Percentiles rank a stretch among this genome's conserved stretches.
Evolutionary conservation across 2,329 filamentous ascomycete genomes (phyloP).

Genomic region (Alternaria ethzedia): DNA sequence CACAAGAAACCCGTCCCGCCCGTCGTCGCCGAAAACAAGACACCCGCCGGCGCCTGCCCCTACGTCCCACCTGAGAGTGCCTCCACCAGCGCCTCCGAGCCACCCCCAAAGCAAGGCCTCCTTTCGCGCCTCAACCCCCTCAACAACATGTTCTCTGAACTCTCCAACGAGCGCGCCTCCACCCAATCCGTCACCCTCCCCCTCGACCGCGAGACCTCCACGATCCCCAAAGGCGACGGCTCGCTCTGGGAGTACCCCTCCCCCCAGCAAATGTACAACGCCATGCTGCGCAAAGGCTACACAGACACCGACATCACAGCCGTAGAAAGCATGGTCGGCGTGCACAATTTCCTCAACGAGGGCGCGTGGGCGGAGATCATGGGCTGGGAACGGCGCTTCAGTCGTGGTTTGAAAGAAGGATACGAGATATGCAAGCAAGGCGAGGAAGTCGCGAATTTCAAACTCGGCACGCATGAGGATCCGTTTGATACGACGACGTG

Average conservation of each 20-base stretch:
- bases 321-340: conserved; percentile 94
- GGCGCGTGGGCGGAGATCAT: conserved; percentile 96
- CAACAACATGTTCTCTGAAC: conserved; percentile 92
- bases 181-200: conserved; percentile 78
- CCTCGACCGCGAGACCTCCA: conserved; percentile 80
- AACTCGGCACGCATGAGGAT: conserved; percentile 49
- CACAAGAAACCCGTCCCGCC: conserved; percentile 57
- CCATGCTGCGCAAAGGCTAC: conserved; percentile 93
- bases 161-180: conserved; percentile 79
- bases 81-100: conserved; percentile 40
- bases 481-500: conserved; percentile 45
- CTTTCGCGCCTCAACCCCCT: conserved; percentile 76
- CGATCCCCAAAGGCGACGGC: conserved; percentile 83
- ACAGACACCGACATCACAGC: conserved; percentile 92
- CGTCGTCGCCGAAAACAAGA: conserved; percentile 37
- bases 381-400: conserved; percentile 88
- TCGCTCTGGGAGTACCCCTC: conserved; percentile 97
- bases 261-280: conserved; percentile 99
- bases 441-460: conserved; percentile 69
- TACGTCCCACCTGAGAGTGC: conserved; percentile 49
- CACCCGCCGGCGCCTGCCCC: conserved; percentile 58
- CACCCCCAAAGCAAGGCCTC: conserved; percentile 55
- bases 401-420: conserved; percentile 65
- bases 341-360: conserved; percentile 98
- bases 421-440: conserved; percentile 78